Percentiles rank a stretch among this genome's conserved stretches.
These are phyloP conservation scores for Casaregolazyma suthepensis DNA, from an alignment of 1,139 yeast species.

Conservation along the genomic window DNA sequence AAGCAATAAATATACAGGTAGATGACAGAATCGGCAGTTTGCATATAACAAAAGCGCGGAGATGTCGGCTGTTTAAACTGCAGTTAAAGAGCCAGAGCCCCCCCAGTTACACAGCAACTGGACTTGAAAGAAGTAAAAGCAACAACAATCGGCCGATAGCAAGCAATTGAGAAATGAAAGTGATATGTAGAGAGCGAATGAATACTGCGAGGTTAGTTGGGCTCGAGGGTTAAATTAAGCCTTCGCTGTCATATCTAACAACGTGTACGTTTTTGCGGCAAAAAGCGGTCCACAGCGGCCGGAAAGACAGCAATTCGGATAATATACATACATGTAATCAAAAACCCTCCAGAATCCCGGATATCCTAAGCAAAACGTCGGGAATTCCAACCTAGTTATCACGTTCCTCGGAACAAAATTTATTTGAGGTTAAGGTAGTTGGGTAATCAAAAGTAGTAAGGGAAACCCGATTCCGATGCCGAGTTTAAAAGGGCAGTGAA, in stretches of 20 bases:
- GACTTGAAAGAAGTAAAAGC: not conserved
- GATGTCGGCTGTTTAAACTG: not conserved
- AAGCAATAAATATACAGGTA: not conserved
- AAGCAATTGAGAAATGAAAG: not conserved
- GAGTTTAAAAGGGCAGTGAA: not conserved
- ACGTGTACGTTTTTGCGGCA: not conserved
- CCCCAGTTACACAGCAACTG: not conserved
- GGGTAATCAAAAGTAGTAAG: not conserved
- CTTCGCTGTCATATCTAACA: not conserved
- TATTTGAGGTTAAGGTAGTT: not conserved
- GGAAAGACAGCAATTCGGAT: not conserved
- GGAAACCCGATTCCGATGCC: not conserved
- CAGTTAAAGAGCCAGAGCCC: not conserved
- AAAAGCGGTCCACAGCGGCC: not conserved
- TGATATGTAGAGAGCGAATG: not conserved
- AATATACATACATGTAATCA: not conserved
- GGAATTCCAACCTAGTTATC: not conserved
- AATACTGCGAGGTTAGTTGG: not conserved
- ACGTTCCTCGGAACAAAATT: not conserved
- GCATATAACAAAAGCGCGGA: not conserved
- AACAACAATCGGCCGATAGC: not conserved
- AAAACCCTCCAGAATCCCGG: not conserved
- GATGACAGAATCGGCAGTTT: not conserved
- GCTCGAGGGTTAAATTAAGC: not conserved
- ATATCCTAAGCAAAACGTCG: not conserved